Evolutionary conservation across 139 green algal species (phyloP), one percentile per base, ranked within the genome.

Genomic region (Limnomonas spitsbergensis): DNA sequence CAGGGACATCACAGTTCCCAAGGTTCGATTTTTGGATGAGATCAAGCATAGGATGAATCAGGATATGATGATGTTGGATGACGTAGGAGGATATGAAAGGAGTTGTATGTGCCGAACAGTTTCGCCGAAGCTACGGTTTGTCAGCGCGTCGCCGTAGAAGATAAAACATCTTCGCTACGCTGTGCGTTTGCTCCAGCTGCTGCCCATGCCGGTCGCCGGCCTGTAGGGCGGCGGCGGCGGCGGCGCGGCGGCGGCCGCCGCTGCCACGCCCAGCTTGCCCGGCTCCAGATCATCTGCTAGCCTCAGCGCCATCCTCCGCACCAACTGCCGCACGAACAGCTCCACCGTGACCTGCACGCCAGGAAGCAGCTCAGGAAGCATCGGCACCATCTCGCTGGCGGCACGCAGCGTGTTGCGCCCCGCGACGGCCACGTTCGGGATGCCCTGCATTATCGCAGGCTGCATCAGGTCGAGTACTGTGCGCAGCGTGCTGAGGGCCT

Each of bases 331-430:
- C 29, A 86, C 52, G 47, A 94, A 91, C 72, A 91, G 69, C 80
- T 90, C 85, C 53, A 83, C 76, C 24, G 89, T 93, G 68, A 80
- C 80, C 70, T 80, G 78, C 54, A 91, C 27, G 7, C 90, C 89
- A 1, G 90, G 91, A 75, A 91, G 56, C 39, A 96, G 85, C 85
- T 94, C 88, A 1, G 89, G 89, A 76, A 96, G 40, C 66, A 95
- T 9, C 0, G 90, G 90, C 71, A 71, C 71, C 4, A 96, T 69
- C 83, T 96, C 88, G 0, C 52, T 34, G 0, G 83, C 86, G 6
- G 79, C 77, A 6, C 79, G 66, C 53, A 85, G 72, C 27, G 79
- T 77, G 42, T 74, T 74, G 42, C 9, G 24, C 66, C 40, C 53
- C n/a, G 4, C 70, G 20, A 29, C 4, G 6, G 35, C 47, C 26